Evolutionary conservation across 495 filamentous ascomycete species (phyloP).

Genomic region (Penicillium bialowiezense): DNA sequence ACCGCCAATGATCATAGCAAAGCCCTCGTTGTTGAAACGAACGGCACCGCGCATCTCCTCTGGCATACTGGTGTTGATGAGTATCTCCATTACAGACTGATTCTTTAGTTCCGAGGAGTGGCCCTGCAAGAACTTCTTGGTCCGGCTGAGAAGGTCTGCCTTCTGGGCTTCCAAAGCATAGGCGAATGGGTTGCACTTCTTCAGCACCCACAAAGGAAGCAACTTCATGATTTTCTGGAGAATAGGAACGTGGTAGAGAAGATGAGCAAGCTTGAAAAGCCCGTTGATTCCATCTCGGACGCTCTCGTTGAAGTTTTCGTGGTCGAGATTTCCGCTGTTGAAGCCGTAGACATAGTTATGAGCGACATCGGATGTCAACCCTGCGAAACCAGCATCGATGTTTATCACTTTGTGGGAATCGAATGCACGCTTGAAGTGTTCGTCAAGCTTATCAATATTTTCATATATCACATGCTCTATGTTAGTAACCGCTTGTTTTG

Average conservation of each 20-base stretch:
- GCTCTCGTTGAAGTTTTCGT: slow-evolving; percentile 19
- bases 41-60: slow-evolving; percentile 11
- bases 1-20: slow-evolving; percentile 37
- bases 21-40: slow-evolving; percentile 39
- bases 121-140: slow-evolving; percentile 4
- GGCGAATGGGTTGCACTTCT: slow-evolving; percentile 7
- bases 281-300: slow-evolving; percentile 24
- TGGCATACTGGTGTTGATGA: slow-evolving; percentile 11
- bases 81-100: slow-evolving; percentile 8
- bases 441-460: slow-evolving; percentile 13
- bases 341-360: slow-evolving; percentile 24
- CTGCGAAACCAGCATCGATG: slow-evolving; percentile 24
- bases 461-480: slow-evolving; percentile 13
- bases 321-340: slow-evolving; percentile 21
- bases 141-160: slow-evolving; percentile 2
- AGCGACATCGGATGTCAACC: slow-evolving; percentile 26
- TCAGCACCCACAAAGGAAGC: slow-evolving; percentile 11
- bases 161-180: slow-evolving; percentile 14
- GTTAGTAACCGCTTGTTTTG: slow-evolving; percentile 17
- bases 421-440: slow-evolving; percentile 10
- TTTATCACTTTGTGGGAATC: slow-evolving; percentile 11
- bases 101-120: neutral
- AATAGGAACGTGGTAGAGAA: slow-evolving; percentile 19
- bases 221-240: slow-evolving; percentile 11
- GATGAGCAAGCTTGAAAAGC: slow-evolving; percentile 13